Conservation (phyloP, 441 rosid genomes). For the Mallotus japonicus region DNA sequence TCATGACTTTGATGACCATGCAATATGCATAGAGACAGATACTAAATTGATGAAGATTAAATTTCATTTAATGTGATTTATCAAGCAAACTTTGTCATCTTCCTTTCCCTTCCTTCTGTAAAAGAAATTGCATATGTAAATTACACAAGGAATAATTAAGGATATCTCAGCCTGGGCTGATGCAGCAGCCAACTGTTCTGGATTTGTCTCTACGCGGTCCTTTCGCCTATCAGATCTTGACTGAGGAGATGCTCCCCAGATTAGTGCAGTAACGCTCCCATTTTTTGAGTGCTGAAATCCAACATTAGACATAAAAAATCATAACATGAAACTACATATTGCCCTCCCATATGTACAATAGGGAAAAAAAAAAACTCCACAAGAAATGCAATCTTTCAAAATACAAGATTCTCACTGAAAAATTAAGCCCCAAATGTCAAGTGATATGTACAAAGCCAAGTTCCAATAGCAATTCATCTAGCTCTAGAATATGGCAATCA, state of each 20-base stretch:
- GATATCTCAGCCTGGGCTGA: constrained; percentile 98
- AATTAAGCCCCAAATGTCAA: neutral
- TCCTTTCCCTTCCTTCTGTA: neutral
- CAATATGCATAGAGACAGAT: neutral
- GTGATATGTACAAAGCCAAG: neutral
- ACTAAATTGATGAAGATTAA: neutral
- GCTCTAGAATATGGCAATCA: neutral
- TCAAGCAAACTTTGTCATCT: neutral
- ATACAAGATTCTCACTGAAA: neutral
- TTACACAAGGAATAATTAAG: constrained; percentile 34
- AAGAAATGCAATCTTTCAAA: neutral
- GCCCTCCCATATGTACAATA: neutral
- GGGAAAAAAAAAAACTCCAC: neutral
- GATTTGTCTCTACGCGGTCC: constrained; percentile 95
- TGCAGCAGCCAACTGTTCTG: constrained; percentile 98
- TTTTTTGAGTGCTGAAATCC: constrained; percentile 57
- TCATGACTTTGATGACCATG: neutral
- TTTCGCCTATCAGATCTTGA: constrained; percentile 90
- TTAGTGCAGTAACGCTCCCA: constrained; percentile 73
- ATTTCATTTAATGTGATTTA: neutral
- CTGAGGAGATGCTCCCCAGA: constrained; percentile 99
- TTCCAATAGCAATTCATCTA: neutral
- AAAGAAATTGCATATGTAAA: neutral
- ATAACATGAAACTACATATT: constrained; percentile 2
- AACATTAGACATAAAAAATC: constrained; percentile 24